Evolutionary conservation across 1,284 basidiomycete genomes (phyloP), one percentile per base, ranked within the genome.

Genomic region (Apiotrichum gracile): DNA sequence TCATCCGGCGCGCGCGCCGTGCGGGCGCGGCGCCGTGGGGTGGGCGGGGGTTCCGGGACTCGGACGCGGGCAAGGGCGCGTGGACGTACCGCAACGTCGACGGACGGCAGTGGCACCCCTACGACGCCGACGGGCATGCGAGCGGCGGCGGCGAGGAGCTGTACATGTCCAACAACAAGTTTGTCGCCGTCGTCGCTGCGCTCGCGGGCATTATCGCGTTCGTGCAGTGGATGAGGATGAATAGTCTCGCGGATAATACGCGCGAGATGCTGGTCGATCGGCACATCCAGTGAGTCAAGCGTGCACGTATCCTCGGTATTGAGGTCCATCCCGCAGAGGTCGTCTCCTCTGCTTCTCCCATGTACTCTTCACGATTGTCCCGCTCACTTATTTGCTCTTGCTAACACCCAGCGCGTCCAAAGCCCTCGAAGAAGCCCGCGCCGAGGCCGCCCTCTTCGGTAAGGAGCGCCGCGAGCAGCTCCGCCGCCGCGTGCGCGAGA

Each of bases 391-490:
- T n/a, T n/a, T n/a, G n/a, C n/a, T n/a, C n/a, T n/a, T n/a, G 46
- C 44, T 52, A 21, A 51, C 56, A 49, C 43, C 34, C 45, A 74
- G 73, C 39, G 74, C 74, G 1, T 73, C 74, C 3, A 64, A 70
- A 35, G 68, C 72, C 1, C 55, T 74, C 1, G 73, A 70, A 0
- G 65, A 69, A 45, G 74, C 74, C 1, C 56, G 69, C 21, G 56
- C 62, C 26, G 74, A 76, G 54, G 74, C 74, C 4, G 64, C 63
- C 8, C 47, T 66, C 19, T 63, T 68, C 44, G 74, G 74, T 14
- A 61, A 59, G n/a, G 65, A 66, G 38, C 64, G 73, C 10, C 54
- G 72, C 13, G 74, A 76, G 47, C 55, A 61, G 43, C 73, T 76
- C 48, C 62, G 67, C 26, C 62, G 72, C 2, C 51, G 67, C 22